These are phyloP conservation scores for Penicillium brasilianum DNA, from an alignment of 2,329 filamentous ascomycete species.

Conservation along the genomic window DNA sequence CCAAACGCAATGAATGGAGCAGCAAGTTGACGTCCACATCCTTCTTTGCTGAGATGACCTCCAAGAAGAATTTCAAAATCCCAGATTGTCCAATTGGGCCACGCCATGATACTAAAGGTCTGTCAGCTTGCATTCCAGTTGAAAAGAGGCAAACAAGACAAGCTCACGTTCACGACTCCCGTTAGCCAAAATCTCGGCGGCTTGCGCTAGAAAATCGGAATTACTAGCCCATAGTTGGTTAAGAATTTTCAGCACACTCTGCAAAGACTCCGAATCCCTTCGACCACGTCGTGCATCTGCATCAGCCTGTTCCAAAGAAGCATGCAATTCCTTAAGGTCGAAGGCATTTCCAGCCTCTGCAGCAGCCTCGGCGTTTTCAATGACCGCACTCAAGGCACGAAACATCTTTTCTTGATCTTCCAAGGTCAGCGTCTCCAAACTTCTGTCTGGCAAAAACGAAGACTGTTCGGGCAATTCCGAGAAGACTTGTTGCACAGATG, in stretches of 20 bases:
- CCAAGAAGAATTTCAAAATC: conserved; percentile 50
- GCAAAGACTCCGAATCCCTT: conserved; percentile 31
- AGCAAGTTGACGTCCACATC: conserved; percentile 38
- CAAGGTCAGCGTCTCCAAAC: conserved; percentile 23
- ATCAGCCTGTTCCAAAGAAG: conserved; percentile 38
- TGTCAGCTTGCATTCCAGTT: not conserved
- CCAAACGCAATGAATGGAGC: conserved; percentile 48
- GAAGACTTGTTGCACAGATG: conserved; percentile 35
- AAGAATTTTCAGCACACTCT: conserved; percentile 37
- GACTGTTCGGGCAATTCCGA: conserved; percentile 28
- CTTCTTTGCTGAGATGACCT: conserved; percentile 41
- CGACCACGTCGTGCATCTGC: conserved; percentile 29
- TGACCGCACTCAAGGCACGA: conserved; percentile 36
- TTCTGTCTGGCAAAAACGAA: conserved; percentile 28
- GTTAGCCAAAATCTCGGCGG: conserved; percentile 48
- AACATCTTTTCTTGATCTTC: conserved; percentile 45
- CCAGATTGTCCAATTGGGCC: conserved; percentile 45
- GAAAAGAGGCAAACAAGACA: not conserved
- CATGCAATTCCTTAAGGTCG: conserved; percentile 37
- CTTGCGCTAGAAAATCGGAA: conserved; percentile 42
- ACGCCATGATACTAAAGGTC: conserved; percentile 45
- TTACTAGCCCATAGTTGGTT: conserved; percentile 44
- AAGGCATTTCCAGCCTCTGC: conserved; percentile 31
- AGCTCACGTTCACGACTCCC: conserved; percentile 50
- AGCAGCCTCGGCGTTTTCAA: conserved; percentile 33